Conservation (phyloP, 2,329 filamentous ascomycete genomes). For the Penicillium sp. region DNA sequence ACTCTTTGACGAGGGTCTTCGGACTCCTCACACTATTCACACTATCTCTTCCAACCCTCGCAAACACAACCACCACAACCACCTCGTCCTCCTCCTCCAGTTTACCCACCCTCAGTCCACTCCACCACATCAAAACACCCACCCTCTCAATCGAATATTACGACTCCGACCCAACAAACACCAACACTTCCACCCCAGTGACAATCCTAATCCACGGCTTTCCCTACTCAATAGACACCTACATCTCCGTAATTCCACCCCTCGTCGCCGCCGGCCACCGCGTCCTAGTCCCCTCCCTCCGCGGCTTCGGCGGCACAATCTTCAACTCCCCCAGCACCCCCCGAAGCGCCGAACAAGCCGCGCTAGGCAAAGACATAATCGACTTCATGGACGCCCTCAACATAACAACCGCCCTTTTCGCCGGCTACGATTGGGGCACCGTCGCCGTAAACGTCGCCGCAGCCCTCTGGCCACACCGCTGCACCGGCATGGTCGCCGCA, state of each 20-base stretch:
- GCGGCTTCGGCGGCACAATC: slow-evolving; percentile 30
- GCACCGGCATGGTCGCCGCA: slow-evolving; percentile 28
- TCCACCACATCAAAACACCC: not conserved
- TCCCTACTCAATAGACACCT: slow-evolving; percentile 32
- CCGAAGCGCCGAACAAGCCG: slow-evolving; percentile 32
- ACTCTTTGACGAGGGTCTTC: not conserved
- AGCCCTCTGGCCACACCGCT: slow-evolving; percentile 33
- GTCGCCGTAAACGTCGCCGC: slow-evolving; percentile 27
- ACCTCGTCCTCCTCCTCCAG: not conserved
- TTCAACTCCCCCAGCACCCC: slow-evolving; percentile 24
- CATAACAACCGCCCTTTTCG: slow-evolving; percentile 30
- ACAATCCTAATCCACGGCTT: slow-evolving; percentile 31
- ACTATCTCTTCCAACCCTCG: not conserved
- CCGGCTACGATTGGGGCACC: slow-evolving; percentile 36
- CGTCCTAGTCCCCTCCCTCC: slow-evolving; percentile 33
- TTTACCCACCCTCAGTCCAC: not conserved
- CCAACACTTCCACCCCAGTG: not conserved
- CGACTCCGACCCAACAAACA: not conserved
- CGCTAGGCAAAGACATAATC: slow-evolving; percentile 30
- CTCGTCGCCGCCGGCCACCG: slow-evolving; percentile 25
- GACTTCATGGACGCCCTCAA: slow-evolving; percentile 29
- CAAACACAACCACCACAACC: not conserved
- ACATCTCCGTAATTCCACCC: slow-evolving; percentile 24
- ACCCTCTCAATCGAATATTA: slow-evolving; percentile 8
- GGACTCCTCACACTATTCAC: not conserved